phyloP scores from a whole-genome alignment of 2,329 filamentous ascomycete species.

The Chrysoporthe austroafricana region DNA sequence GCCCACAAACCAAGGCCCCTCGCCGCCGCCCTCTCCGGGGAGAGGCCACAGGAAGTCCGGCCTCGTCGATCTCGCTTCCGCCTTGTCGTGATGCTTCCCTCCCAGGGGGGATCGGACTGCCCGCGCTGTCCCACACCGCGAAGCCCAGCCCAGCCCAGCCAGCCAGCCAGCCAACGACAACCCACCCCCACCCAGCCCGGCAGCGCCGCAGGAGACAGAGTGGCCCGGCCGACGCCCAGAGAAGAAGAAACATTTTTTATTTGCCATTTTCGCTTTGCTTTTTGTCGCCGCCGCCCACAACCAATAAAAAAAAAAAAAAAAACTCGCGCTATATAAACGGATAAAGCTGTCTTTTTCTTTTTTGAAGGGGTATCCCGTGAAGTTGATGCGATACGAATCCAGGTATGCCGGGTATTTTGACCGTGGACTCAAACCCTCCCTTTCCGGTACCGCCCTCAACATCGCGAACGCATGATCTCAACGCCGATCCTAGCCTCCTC shows the following conservation, averaged over 20 bases:
- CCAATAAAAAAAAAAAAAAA: not conserved
- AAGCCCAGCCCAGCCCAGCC: no score
- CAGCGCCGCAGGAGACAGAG: no score
- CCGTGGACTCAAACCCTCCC: slow-evolving; percentile 12
- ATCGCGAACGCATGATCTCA: slow-evolving; percentile 8
- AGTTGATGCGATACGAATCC: slow-evolving; percentile 9
- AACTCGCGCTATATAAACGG: not conserved
- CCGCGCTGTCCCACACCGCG: no score
- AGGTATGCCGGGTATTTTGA: slow-evolving; percentile 24
- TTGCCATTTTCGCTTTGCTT: not conserved
- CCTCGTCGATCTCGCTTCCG: no score
- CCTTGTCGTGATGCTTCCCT: no score
- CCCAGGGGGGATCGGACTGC: no score
- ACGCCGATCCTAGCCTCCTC: not conserved
- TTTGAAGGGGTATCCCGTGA: slow-evolving; percentile 6
- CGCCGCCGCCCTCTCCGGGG: no score
- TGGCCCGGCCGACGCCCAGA: no score
- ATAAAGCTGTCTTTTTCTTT: slow-evolving; percentile 16
- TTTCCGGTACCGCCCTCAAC: slow-evolving; percentile 5
- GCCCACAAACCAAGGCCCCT: no score
- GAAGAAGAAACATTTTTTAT: slow-evolving; percentile 9
- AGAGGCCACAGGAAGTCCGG: no score
- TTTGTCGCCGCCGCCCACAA: not conserved
- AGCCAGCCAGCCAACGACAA: no score
- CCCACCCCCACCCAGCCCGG: no score